phyloP scores from a whole-genome alignment of 2,329 filamentous ascomycete genomes.

The Sarocladiaceae sp. region DNA sequence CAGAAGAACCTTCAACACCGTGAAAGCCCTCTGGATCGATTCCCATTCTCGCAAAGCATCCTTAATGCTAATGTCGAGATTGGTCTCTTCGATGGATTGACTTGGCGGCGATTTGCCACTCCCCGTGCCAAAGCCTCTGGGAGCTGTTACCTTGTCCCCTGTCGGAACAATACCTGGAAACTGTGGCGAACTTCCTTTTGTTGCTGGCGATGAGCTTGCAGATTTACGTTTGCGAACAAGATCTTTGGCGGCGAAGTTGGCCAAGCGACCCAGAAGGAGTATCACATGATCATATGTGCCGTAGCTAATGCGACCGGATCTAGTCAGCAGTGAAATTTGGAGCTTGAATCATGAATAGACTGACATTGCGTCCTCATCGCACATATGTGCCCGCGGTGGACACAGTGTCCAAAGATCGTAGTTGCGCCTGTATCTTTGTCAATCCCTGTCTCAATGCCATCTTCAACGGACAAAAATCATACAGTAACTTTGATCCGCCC shows the following conservation, averaged over 20 bases:
- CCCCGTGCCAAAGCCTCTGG: constrained; percentile 52
- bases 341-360: constrained; percentile 19
- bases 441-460: neutral
- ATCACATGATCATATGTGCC: constrained; percentile 87
- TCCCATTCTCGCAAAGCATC: constrained; percentile 77
- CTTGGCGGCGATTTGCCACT: constrained; percentile 37
- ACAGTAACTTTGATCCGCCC: constrained; percentile 83
- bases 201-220: constrained; percentile 27
- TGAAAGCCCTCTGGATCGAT: constrained; percentile 66
- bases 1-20: constrained; percentile 60
- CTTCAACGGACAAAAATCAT: constrained; percentile 35
- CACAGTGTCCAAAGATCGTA: constrained; percentile 82
- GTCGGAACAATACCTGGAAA: constrained; percentile 55
- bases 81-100: constrained; percentile 45
- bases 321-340: no score
- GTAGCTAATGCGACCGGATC: constrained; percentile 58
- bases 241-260: constrained; percentile 75
- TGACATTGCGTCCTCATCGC: constrained; percentile 68
- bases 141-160: constrained; percentile 43
- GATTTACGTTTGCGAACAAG: constrained; percentile 71
- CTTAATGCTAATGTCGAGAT: constrained; percentile 61
- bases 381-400: constrained; percentile 77
- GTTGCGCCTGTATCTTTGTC: constrained; percentile 58
- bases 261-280: constrained; percentile 73
- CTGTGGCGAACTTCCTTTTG: constrained; percentile 31